A percentile compares a stretch with the other conserved stretches of the same genome.
Evolutionary conservation across 441 rosid species (phyloP).

Genomic region (Adansonia madagascariensis): DNA sequence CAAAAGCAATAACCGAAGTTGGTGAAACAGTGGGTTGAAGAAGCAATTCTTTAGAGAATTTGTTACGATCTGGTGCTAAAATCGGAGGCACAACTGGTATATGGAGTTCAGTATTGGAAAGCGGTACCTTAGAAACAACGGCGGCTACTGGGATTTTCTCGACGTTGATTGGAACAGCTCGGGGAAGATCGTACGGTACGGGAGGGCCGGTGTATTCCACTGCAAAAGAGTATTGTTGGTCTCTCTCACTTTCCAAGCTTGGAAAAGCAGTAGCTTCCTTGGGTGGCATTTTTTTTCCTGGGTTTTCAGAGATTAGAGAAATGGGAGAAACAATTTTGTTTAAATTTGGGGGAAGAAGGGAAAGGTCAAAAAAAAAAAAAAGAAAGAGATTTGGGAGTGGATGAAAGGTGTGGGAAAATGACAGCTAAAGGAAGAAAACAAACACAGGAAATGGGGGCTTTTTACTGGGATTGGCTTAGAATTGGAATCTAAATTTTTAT

Average conservation of each 20-base stretch:
- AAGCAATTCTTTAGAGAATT: constrained; percentile 43
- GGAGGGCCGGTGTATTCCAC: constrained; percentile 91
- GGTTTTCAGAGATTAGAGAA: constrained; percentile 19
- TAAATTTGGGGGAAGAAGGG: constrained; percentile 31
- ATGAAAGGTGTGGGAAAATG: constrained; percentile 17
- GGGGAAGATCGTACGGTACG: constrained; percentile 74
- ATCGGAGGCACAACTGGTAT: constrained; percentile 88
- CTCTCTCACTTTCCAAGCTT: constrained; percentile 45
- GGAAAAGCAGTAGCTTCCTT: constrained; percentile 30
- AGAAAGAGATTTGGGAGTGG: background rate
- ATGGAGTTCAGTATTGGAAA: constrained; percentile 51
- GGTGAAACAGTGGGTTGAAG: constrained; percentile 76
- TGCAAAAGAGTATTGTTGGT: constrained; percentile 65
- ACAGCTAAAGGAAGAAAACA: background rate
- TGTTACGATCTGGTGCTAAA: constrained; percentile 47
- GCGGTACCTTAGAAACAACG: constrained; percentile 69
- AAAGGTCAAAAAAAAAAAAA: constrained; percentile 2
- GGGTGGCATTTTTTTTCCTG: constrained; percentile 39
- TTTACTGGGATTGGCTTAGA: constrained; percentile 9
- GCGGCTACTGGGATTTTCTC: constrained; percentile 83
- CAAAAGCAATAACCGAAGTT: constrained; percentile 62
- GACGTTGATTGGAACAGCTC: constrained; percentile 83
- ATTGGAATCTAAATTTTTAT: constrained; percentile 26
- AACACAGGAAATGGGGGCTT: background rate
- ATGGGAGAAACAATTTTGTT: constrained; percentile 13